These are phyloP conservation scores for Phytophthora litchii DNA, from an alignment of 352 stramenopile genomes.

Conservation along the genomic window DNA sequence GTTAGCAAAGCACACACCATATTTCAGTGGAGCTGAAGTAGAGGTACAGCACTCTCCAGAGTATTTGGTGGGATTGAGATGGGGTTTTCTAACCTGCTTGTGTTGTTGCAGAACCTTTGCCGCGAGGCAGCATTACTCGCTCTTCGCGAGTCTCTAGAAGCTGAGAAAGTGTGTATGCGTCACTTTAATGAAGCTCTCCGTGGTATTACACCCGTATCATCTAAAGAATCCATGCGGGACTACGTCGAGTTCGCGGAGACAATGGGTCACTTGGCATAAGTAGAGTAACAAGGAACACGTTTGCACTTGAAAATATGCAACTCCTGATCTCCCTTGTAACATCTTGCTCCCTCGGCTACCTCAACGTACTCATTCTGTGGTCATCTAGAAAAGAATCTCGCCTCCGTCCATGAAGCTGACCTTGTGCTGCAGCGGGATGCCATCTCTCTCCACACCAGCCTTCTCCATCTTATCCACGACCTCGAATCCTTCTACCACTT, in stretches of 20 bases:
- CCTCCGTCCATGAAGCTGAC: conserved; percentile 75
- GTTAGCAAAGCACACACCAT: conserved; percentile 58
- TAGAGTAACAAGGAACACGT: neutral
- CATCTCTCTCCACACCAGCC: conserved; percentile 64
- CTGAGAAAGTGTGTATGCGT: conserved; percentile 51
- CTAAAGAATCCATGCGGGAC: conserved; percentile 49
- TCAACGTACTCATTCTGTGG: neutral
- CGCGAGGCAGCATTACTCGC: conserved; percentile 80
- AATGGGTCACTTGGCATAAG: conserved; percentile 61
- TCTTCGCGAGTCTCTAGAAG: conserved; percentile 72
- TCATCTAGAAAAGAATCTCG: conserved; percentile 58
- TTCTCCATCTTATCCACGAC: conserved; percentile 87
- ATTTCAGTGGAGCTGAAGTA: conserved; percentile 88
- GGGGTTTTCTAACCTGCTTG: conserved; percentile 5
- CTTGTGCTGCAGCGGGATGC: conserved; percentile 73
- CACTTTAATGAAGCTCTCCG: conserved; percentile 67
- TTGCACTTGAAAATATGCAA: conserved; percentile 24
- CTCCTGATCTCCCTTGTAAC: neutral
- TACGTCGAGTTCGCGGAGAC: conserved; percentile 68
- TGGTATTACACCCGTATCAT: conserved; percentile 61
- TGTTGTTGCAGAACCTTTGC: conserved; percentile 76
- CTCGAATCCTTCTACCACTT: conserved; percentile 83
- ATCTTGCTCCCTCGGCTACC: neutral
- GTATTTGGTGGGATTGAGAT: neutral
- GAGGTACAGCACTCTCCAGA: conserved; percentile 52